Evolutionary conservation across 2,329 filamentous ascomycete genomes (phyloP).

Genomic region (Thielaviopsis ethacetica): DNA sequence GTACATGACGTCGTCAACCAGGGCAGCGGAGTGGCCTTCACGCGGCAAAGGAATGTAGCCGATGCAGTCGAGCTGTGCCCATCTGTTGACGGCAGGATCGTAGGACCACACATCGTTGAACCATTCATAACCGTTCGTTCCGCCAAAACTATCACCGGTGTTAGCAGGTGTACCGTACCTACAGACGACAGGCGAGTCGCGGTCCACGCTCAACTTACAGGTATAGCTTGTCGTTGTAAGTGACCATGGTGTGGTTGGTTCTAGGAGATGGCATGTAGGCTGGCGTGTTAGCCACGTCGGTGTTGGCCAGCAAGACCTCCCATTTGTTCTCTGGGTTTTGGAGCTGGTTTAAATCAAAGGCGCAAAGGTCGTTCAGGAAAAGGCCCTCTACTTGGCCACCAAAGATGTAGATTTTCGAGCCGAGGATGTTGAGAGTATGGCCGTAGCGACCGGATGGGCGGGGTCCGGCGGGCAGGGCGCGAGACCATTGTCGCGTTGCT

Average conservation of each 20-base stretch:
- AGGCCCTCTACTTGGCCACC: slow-evolving; percentile 93
- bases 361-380: slow-evolving; percentile 94
- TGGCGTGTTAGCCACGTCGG: slow-evolving; percentile 21
- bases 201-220: slow-evolving; percentile 44
- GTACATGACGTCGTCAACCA: slow-evolving; percentile 98
- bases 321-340: slow-evolving; percentile 84
- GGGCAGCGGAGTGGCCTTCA: slow-evolving; percentile 82
- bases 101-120: slow-evolving; percentile 99
- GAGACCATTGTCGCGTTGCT: slow-evolving; percentile 97
- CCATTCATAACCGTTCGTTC: slow-evolving; percentile 90
- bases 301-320: slow-evolving; percentile 62
- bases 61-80: slow-evolving; percentile 86
- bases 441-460: slow-evolving; percentile 85
- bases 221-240: slow-evolving; percentile 84
- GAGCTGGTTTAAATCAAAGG: slow-evolving; percentile 88
- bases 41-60: slow-evolving; percentile 89
- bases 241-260: slow-evolving; percentile 89
- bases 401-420: slow-evolving; percentile 94
- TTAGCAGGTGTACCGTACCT: neutral
- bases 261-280: slow-evolving; percentile 59
- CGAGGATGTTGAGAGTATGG: slow-evolving; percentile 88
- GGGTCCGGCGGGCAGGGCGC: slow-evolving; percentile 72
- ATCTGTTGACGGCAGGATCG: slow-evolving; percentile 66
- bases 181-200: no score
- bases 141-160: slow-evolving; percentile 55